Percentiles rank a stretch among this genome's conserved stretches.
These are phyloP conservation scores for Venturia asperata DNA, from an alignment of 2,329 filamentous ascomycete genomes.

Conservation along the genomic window DNA sequence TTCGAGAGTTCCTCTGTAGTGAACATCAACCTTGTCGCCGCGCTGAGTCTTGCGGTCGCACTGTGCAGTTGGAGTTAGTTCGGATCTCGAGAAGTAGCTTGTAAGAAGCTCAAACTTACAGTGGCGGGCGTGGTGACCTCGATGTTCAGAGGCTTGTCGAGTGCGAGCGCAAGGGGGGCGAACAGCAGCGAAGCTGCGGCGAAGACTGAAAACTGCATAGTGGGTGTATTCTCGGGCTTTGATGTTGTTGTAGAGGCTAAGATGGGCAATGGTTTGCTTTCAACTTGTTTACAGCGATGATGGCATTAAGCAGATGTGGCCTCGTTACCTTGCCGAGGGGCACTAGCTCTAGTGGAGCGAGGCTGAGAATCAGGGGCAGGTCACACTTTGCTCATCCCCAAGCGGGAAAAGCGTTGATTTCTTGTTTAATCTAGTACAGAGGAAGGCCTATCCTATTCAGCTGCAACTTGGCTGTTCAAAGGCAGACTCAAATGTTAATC, in stretches of 20 bases:
- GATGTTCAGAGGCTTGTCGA: constrained; percentile 61
- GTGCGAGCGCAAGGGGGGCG: constrained; percentile 41
- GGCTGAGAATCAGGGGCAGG: constrained; percentile 4
- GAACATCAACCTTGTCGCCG: constrained; percentile 76
- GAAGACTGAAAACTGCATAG: constrained; percentile 18
- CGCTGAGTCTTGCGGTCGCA: constrained; percentile 65
- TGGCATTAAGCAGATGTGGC: not conserved
- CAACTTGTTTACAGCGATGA: not conserved
- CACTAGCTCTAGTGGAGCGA: not conserved
- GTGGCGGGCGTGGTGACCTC: constrained; percentile 66
- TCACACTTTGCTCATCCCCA: too few species aligned
- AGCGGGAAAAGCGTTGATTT: too few species aligned
- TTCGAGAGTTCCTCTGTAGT: constrained; percentile 79
- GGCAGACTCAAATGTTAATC: too few species aligned
- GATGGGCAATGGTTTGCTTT: not conserved
- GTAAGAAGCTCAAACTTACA: not conserved
- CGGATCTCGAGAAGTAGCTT: not conserved
- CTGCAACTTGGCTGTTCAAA: too few species aligned
- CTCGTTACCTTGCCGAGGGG: not conserved
- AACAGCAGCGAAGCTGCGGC: constrained; percentile 25
- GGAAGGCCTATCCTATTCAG: too few species aligned
- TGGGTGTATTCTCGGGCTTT: not conserved
- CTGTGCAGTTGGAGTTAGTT: constrained; percentile 2
- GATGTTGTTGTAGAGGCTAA: not conserved
- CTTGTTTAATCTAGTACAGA: too few species aligned